Conservation (phyloP, 2,329 filamentous ascomycete genomes). For the Botrytis tulipae region DNA sequence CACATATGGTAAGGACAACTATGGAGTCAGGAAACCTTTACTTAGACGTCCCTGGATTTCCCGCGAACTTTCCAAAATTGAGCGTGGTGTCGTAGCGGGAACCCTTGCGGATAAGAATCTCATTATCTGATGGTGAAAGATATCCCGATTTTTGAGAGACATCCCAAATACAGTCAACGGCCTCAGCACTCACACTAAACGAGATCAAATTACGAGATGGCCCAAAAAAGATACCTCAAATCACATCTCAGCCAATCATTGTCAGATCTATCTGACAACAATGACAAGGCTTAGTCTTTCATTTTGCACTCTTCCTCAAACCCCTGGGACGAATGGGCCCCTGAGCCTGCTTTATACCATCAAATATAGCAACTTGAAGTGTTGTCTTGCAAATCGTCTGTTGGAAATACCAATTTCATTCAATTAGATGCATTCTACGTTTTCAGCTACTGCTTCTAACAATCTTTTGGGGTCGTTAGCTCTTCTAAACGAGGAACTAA, state of each 20-base stretch:
- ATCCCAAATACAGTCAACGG: not conserved
- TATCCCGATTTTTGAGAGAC: not conserved
- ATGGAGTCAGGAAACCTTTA: not conserved
- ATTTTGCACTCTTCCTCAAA: not conserved
- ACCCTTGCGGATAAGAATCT: not conserved
- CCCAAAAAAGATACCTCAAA: constrained; percentile 3
- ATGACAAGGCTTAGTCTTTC: constrained; percentile 1
- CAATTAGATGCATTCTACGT: not conserved
- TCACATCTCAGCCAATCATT: not conserved
- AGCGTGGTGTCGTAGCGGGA: not conserved
- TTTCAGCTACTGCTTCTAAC: constrained; percentile 3
- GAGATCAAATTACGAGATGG: constrained; percentile 10
- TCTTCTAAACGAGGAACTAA: constrained; percentile 8
- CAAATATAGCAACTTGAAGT: constrained; percentile 2
- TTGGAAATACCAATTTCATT: constrained; percentile 1
- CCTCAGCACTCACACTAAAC: not conserved
- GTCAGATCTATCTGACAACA: constrained; percentile 1
- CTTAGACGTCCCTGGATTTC: not conserved
- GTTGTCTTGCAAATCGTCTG: constrained; percentile 8
- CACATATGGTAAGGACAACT: not conserved
- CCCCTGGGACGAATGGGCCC: not conserved
- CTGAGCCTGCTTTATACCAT: constrained; percentile 1
- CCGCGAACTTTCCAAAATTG: not conserved
- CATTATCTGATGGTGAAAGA: constrained; percentile 2
- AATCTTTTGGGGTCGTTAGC: constrained; percentile 9